Evolutionary conservation across 1,139 yeast genomes (phyloP), one percentile per base, ranked within the genome.

Genomic region (Candida freyschussii): DNA sequence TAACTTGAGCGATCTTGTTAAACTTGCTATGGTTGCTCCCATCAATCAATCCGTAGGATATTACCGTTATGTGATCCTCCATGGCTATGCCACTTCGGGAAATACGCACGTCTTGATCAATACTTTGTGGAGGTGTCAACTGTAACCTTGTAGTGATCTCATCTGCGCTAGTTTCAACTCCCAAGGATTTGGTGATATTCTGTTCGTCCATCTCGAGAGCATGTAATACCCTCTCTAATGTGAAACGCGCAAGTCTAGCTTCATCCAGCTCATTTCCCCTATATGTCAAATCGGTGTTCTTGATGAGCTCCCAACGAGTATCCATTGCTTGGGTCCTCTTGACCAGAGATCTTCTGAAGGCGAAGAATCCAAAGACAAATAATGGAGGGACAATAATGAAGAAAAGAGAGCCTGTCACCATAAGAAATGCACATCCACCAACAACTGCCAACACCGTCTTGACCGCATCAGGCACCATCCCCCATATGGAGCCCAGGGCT

Each of bases 371-470:
- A 17, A 63, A 60, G 14, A 62, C 24, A 6, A 58, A 17, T 16
- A 60, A 15, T 1, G 67, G 63, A 2, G 68, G 68, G 2, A 58
- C 39, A 2, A 58, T 53, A 16, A 62, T 40, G 18, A 58, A 41
- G 24, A 61, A 37, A 8, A 62, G 28, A 2, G 67, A 66, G 3
- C 60, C 51, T 8, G 64, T 57, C 19, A 62, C 53, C 44, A 60
- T 59, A 7, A 63, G 35, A 10, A 60, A 37, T 11, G 40, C 41
- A 20, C 44, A 37, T 10, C 38, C 39, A 4, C 40, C 41, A 7
- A 40, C 17, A 5, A 37, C 17, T 4, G 30, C 36, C 6, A 37
- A 13, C 3, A 26, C 37, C 2, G 39, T 30, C 24, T 34, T 40
- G 5, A 28, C 33, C 5, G 32, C 29, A 15, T 40, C 41, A 2